A percentile compares a stretch with the other conserved stretches of the same genome.
These are phyloP conservation scores for Cavenderia fasciculata DNA, from an alignment of 78 protist genomes.

Conservation along the genomic window DNA sequence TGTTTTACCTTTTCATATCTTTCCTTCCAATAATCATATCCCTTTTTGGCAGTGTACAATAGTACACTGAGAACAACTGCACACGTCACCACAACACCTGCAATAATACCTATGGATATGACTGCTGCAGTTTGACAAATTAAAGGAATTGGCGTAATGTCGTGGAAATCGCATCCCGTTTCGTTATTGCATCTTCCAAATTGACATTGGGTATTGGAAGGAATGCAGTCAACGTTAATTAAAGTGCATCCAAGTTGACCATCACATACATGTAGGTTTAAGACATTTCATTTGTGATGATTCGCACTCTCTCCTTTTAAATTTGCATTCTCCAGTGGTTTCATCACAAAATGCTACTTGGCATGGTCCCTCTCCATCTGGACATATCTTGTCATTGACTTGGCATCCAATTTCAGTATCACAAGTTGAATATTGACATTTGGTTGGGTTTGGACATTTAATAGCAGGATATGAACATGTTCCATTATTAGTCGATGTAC, in stretches of 20 bases:
- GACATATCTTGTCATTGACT: too few relatives aligned
- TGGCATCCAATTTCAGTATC: too few relatives aligned
- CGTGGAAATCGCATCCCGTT: slow-evolving; percentile 1
- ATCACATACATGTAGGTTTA: slow-evolving; percentile 18
- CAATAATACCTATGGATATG: slow-evolving; percentile 43
- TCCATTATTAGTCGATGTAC: too few relatives aligned
- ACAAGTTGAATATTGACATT: too few relatives aligned
- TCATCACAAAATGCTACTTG: slow-evolving; percentile 19
- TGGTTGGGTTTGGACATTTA: too few relatives aligned
- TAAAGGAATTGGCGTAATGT: slow-evolving; percentile 60
- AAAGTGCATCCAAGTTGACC: slow-evolving; percentile 12
- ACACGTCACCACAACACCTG: slow-evolving; percentile 59
- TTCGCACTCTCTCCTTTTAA: slow-evolving; percentile 24
- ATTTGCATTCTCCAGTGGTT: neutral
- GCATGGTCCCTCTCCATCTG: too few relatives aligned
- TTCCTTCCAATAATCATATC: slow-evolving; percentile 56
- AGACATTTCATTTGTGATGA: neutral
- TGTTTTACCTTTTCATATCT: neutral
- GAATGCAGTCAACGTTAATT: slow-evolving; percentile 5
- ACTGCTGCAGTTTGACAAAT: slow-evolving; percentile 58
- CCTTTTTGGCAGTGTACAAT: slow-evolving; percentile 42
- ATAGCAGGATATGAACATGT: too few relatives aligned
- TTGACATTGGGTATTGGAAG: slow-evolving; percentile 8
- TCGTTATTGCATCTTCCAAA: slow-evolving; percentile 19
- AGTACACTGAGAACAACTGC: slow-evolving; percentile 35